Base-by-base conservation (phyloP, 1,139 yeast species). In the Nematodospora anomalae region DNA sequence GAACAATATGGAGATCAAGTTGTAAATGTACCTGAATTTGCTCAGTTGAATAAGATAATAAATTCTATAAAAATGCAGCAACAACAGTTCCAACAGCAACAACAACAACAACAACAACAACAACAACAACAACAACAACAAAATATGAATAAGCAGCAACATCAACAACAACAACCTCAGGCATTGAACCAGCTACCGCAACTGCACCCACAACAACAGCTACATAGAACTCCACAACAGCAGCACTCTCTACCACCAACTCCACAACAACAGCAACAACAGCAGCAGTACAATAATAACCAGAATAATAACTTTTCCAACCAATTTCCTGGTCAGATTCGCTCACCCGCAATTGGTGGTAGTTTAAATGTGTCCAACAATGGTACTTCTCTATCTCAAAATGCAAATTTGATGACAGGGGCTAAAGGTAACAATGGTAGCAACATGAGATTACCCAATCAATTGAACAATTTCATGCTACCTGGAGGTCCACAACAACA, bases 1-100 rank as follows among this genome's bases (percentile, higher is more conserved):
- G 68, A 69, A 38, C 83, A 80, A 50, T 77, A 67, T 50, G 85
- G 86, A n/a, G 83, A 79, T 32, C 78, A 73, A 45, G 86, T 80
- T 1, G 70, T 71, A 8, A 75, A 74, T 43, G 76, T 77, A 23
- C 80, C 81, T 11, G 86, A 80, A 57, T 80, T 75, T 53, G 69
- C 74, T 30, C 80, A 76, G 44, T 67, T 79, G 47, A 75, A 81
- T 28, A 79, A 73, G 47, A 63, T 78, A 36, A 62, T 80, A 42
- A 75, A 75, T 50, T 68, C 64, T 35, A 74, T 80, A 40, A 80
- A 80, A 32, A 57, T 55, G 36, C 53, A 47, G 32, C 62, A 57
- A 33, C 55, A 53, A 25, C 53, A 49, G 35, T 41, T 50, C 28
- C 56, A 50, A 29, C 53, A 50, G 32, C 53, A 44, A 24, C 41